Evolutionary conservation across 1,139 yeast genomes (phyloP).

Genomic region (Hanseniaspora uvarum): DNA sequence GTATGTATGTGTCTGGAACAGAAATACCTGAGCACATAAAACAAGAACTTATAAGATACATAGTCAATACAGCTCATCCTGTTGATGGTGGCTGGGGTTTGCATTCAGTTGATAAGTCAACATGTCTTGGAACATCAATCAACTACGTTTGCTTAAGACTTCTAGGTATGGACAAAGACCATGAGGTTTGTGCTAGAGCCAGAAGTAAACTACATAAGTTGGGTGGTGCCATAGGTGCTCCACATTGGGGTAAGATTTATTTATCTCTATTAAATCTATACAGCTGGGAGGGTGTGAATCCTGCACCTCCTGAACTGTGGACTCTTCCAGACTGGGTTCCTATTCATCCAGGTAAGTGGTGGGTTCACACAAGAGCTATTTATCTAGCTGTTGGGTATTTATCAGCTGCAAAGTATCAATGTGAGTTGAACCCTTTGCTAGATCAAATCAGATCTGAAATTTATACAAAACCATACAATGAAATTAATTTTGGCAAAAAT

Average conservation of each 20-base stretch:
- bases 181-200: slow-evolving; percentile 74
- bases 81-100: slow-evolving; percentile 99
- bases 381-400: slow-evolving; percentile 81
- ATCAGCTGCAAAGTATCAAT: slow-evolving; percentile 46
- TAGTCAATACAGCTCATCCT: slow-evolving; percentile 85
- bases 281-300: slow-evolving; percentile 94
- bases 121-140: slow-evolving; percentile 88
- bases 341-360: slow-evolving; percentile 93
- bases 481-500: slow-evolving; percentile 56
- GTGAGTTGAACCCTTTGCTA: slow-evolving; percentile 56
- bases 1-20: slow-evolving; percentile 58
- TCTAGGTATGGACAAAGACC: slow-evolving; percentile 62
- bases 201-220: slow-evolving; percentile 54
- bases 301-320: slow-evolving; percentile 97
- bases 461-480: slow-evolving; percentile 53
- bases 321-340: slow-evolving; percentile 70
- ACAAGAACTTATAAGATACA: slow-evolving; percentile 66
- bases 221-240: slow-evolving; percentile 84
- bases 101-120: slow-evolving; percentile 81
- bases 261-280: slow-evolving; percentile 68
- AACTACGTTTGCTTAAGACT: slow-evolving; percentile 72
- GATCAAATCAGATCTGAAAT: slow-evolving; percentile 63
- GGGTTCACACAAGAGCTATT: slow-evolving; percentile 96
- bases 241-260: slow-evolving; percentile 99
- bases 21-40: slow-evolving; percentile 58